Conservation (phyloP, 106 monocot genomes). For the Ottelia alismoides region DNA sequence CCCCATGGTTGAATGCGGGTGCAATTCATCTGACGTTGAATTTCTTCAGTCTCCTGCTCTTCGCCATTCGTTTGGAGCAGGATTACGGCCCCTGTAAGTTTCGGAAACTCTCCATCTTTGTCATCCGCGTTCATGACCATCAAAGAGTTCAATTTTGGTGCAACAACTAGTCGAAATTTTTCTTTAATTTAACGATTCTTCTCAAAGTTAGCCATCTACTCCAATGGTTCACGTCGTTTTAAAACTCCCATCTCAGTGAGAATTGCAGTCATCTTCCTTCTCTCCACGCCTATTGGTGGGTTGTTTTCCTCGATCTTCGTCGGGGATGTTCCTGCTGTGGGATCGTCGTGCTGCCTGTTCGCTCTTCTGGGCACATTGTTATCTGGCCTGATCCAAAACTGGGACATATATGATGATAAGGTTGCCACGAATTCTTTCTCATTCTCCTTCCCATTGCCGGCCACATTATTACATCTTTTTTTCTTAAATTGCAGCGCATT, state of each 20-base stretch:
- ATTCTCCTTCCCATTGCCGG: background rate
- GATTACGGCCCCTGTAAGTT: conserved; percentile 31
- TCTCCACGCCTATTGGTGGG: conserved; percentile 24
- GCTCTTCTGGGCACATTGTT: conserved; percentile 23
- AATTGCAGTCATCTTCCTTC: conserved; percentile 18
- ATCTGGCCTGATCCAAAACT: conserved; percentile 11
- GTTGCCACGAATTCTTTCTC: background rate
- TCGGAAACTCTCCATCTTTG: background rate
- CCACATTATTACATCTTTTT: background rate
- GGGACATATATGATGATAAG: conserved; percentile 30
- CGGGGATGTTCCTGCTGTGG: conserved; percentile 13
- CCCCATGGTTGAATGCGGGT: conserved; percentile 23
- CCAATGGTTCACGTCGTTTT: background rate
- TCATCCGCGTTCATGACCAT: background rate
- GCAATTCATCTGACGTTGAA: conserved; percentile 25
- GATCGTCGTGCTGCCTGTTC: conserved; percentile 20
- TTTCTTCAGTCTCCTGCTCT: conserved; percentile 9
- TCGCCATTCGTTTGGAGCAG: conserved; percentile 30
- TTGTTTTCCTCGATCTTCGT: conserved; percentile 12
- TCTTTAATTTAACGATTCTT: background rate
- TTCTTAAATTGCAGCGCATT: conserved; percentile 9
- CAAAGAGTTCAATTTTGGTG: background rate
- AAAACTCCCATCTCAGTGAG: conserved; percentile 11
- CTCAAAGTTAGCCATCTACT: background rate
- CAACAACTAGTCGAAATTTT: background rate